A percentile compares a stretch with the other conserved stretches of the same genome.
Evolutionary conservation across 306 rosid species (phyloP).

Genomic region (Dicorynia guianensis): DNA sequence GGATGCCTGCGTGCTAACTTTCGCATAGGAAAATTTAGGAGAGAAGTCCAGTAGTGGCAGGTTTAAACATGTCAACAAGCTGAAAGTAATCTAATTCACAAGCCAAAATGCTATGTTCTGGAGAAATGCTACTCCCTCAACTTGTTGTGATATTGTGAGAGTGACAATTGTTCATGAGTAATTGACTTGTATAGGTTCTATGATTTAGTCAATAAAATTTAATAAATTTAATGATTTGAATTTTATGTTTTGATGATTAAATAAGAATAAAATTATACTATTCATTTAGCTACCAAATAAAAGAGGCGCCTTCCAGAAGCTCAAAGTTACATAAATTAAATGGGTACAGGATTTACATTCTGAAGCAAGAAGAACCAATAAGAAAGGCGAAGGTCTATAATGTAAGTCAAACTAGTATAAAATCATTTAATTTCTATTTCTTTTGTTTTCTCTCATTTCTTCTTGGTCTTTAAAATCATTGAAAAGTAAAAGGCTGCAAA

Average conservation of each 20-base stretch:
- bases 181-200: no score
- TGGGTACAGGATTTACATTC: constrained; percentile 12
- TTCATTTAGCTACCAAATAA: not conserved
- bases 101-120: constrained; percentile 22
- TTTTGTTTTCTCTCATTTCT: constrained; percentile 26
- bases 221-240: no score
- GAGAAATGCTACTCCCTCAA: no score
- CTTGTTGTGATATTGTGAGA: no score
- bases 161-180: no score
- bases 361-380: constrained; percentile 32
- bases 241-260: no score
- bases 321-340: constrained; percentile 29
- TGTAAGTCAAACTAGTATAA: constrained; percentile 34
- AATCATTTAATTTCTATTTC: not conserved
- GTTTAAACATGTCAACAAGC: constrained; percentile 9
- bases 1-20: not conserved
- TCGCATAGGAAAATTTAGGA: not conserved
- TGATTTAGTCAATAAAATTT: no score
- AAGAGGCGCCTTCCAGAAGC: constrained; percentile 30
- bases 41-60: not conserved
- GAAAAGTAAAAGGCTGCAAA: constrained; percentile 37
- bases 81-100: constrained; percentile 12
- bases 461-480: constrained; percentile 15
- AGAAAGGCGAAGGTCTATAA: constrained; percentile 36
- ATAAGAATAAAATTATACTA: no score